Percentiles rank a stretch among this genome's conserved stretches.
Evolutionary conservation across 2,329 filamentous ascomycete species (phyloP).

Genomic region (Clarireedia paspali): DNA sequence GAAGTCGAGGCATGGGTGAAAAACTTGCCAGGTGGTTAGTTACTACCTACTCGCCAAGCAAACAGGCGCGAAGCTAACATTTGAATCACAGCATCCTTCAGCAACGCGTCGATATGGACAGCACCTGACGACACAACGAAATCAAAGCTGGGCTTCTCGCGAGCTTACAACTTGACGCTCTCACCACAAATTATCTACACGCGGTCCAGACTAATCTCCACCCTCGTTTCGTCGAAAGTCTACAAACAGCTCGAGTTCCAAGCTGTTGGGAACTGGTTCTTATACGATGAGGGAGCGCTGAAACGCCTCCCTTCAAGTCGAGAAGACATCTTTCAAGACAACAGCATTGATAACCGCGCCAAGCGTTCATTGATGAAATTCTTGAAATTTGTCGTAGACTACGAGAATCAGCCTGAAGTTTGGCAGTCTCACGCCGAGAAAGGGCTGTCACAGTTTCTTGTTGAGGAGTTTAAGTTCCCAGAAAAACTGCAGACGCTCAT

Average conservation of each 20-base stretch:
- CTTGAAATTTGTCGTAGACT: conserved; percentile 75
- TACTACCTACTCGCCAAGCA: neutral
- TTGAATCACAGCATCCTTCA: conserved; percentile 15
- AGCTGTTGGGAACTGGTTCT: conserved; percentile 87
- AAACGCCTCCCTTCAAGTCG: conserved; percentile 76
- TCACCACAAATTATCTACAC: conserved; percentile 84
- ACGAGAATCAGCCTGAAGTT: conserved; percentile 49
- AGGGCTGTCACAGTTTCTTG: conserved; percentile 52
- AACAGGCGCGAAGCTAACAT: conserved; percentile 14
- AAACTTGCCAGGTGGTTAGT: conserved; percentile 31
- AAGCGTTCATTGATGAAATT: conserved; percentile 92
- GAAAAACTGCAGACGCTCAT: conserved; percentile 56
- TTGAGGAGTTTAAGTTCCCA: conserved; percentile 59
- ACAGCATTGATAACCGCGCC: conserved; percentile 65
- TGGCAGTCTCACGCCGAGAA: conserved; percentile 52
- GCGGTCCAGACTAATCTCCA: conserved; percentile 66
- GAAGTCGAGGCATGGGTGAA: conserved; percentile 72
- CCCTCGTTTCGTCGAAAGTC: conserved; percentile 81
- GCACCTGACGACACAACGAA: conserved; percentile 12
- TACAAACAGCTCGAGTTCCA: conserved; percentile 89
- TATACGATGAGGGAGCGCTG: conserved; percentile 47
- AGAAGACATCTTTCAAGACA: conserved; percentile 83
- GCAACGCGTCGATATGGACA: conserved; percentile 24
- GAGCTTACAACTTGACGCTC: conserved; percentile 75
- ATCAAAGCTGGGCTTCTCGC: conserved; percentile 49